Conservation (phyloP, 768 basidiomycete genomes). For the Boletus eberwhitei region DNA sequence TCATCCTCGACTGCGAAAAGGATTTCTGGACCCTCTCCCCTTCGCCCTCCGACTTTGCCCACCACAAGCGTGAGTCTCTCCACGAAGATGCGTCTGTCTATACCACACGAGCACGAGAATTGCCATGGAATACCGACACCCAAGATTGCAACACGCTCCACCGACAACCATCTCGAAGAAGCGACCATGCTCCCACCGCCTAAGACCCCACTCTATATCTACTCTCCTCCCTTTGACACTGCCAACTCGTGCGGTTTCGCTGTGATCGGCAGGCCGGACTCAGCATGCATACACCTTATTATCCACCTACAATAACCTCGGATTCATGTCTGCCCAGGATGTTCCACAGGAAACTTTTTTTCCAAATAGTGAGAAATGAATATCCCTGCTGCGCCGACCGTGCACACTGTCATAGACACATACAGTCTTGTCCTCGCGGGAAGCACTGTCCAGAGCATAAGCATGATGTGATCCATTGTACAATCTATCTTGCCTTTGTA, state of each 20-base stretch:
- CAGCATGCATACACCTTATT: conserved; percentile 4
- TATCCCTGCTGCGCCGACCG: conserved; percentile 46
- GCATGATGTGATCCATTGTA: conserved; percentile 7
- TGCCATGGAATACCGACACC: conserved; percentile 25
- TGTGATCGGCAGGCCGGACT: conserved; percentile 15
- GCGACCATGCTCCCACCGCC: conserved; percentile 5
- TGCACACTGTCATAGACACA: conserved; percentile 47
- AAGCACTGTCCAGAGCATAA: conserved; percentile 38
- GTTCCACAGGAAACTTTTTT: conserved; percentile 31
- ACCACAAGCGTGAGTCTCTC: not conserved
- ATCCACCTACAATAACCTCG: not conserved
- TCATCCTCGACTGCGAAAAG: conserved; percentile 64
- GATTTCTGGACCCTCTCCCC: conserved; percentile 39
- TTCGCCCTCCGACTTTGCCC: not conserved
- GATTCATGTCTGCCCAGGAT: not conserved
- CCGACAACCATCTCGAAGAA: conserved; percentile 21
- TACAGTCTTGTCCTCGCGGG: conserved; percentile 51
- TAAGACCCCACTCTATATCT: not conserved
- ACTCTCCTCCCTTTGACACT: not conserved
- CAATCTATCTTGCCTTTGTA: conserved; percentile 36
- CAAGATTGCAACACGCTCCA: conserved; percentile 14
- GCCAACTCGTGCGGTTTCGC: not conserved
- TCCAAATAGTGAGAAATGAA: conserved; percentile 52
- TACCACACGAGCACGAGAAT: conserved; percentile 14
- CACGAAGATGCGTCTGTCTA: not conserved